Base-by-base conservation (phyloP, 176 grass and related monocot genomes). In the Lolium perenne region DNA sequence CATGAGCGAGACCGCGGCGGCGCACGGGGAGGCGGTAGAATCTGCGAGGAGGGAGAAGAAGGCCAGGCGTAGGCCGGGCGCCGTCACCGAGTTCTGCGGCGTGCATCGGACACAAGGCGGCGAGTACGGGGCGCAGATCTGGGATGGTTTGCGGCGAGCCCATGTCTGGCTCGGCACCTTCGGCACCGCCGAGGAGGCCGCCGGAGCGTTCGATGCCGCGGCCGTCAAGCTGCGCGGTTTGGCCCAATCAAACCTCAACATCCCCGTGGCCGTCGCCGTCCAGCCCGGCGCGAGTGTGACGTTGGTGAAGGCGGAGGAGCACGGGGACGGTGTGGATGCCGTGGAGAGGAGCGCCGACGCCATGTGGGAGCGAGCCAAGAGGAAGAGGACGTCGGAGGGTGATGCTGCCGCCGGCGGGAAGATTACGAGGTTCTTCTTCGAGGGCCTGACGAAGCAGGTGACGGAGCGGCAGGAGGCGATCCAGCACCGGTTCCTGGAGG, bases 401-500 rank as follows among this genome's bases (percentile, higher is more conserved):
- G 88, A 77, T 53, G 56, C 45, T 2, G 64, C 65, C 10, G 80
- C 76, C 18, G 61, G 91, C 26, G 86, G 71, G 67, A 93, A 92
- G 80, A 95, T 98, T 88, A 94, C 89, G 95, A 50, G 64, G 54
- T 95, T 98, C 80, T 95, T 98, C 80, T 95, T 98, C 73, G 93
- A 95, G 74, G 89, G 93, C 1, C 69, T 98, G 85, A 94, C 90
- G 93, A 90, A 83, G 78, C 91, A 95, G 80, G 91, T 92, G 55
- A 93, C 89, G 91, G 91, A 98, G 63, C 93, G 91, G 74, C 95
- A 98, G 81, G 93, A 98, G 85, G 86, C 89, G 29, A 98, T 95
- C 89, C 95, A 92, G 67, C 89, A 92, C 56, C 81, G 87, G n/a
- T 95, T 98, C 63, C 4, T 98, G 73, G 95, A 98, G 80, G 89